A percentile compares a stretch with the other conserved stretches of the same genome.
Conservation (phyloP, 257 asterid genomes). For the Forsythia suspensa region DNA sequence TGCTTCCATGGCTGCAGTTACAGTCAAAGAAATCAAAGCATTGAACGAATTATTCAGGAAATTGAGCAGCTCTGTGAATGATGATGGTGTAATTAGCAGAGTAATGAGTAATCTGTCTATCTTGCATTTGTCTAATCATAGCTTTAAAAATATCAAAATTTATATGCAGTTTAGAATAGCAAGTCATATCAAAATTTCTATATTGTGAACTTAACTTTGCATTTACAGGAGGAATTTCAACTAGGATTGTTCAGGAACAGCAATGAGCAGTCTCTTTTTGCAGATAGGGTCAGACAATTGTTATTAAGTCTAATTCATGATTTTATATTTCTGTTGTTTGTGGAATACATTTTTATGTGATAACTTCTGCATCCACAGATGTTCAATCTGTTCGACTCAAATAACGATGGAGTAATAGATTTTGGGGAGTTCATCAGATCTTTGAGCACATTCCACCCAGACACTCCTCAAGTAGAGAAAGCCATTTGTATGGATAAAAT, state of each 20-base stretch:
- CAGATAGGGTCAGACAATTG: constrained; percentile 39
- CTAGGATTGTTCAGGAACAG: constrained; percentile 51
- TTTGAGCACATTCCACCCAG: constrained; percentile 47
- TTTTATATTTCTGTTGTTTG: background rate
- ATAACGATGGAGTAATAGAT: constrained; percentile 35
- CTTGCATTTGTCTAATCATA: too few relatives aligned
- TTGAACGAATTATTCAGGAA: constrained; percentile 44
- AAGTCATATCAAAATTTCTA: too few relatives aligned
- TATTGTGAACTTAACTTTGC: background rate
- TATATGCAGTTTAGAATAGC: background rate
- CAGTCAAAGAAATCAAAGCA: constrained; percentile 45
- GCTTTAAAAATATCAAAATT: too few relatives aligned
- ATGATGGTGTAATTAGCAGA: constrained; percentile 51
- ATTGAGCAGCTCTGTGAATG: constrained; percentile 48
- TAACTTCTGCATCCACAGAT: constrained; percentile 12
- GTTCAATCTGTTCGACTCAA: constrained; percentile 36
- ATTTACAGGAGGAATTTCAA: constrained; percentile 50
- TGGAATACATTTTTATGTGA: background rate
- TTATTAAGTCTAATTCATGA: background rate
- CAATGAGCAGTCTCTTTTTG: constrained; percentile 40
- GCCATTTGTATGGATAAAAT: constrained; percentile 28
- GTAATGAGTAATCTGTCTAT: constrained; percentile 40
- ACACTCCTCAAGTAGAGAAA: constrained; percentile 51
- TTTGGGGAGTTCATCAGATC: constrained; percentile 41
- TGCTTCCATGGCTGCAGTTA: constrained; percentile 33